A percentile compares a stretch with the other conserved stretches of the same genome.
These are phyloP conservation scores for Talaromyces pinophilus DNA, from an alignment of 2,329 filamentous ascomycete genomes.

Conservation along the genomic window DNA sequence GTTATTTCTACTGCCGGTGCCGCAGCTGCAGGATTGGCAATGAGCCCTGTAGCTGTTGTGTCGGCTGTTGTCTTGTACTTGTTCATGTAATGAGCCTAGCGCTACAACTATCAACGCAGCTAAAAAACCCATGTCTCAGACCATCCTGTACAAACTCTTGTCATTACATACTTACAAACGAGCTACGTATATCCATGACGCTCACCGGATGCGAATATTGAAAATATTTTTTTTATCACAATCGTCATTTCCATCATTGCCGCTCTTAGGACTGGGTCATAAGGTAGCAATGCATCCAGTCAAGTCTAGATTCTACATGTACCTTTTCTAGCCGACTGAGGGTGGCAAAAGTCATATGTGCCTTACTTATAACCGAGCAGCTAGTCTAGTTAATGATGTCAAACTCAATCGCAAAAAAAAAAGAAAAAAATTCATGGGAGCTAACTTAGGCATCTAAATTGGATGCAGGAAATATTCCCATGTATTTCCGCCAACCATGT, in stretches of 20 bases:
- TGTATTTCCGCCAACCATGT: neutral
- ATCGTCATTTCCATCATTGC: neutral
- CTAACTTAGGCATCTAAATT: neutral
- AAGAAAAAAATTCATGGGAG: neutral
- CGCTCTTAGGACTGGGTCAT: neutral
- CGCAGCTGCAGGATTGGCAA: neutral
- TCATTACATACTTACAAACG: neutral
- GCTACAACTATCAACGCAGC: neutral
- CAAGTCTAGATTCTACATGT: neutral
- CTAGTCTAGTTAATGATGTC: neutral
- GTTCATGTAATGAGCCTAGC: neutral
- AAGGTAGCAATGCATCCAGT: constrained; percentile 3
- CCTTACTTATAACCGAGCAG: neutral
- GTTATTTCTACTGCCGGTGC: neutral
- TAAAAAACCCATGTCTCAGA: neutral
- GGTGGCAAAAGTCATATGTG: neutral
- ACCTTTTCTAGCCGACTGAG: neutral
- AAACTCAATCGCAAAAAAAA: constrained; percentile 1
- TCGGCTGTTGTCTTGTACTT: constrained; percentile 5
- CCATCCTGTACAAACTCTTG: neutral
- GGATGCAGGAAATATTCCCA: neutral
- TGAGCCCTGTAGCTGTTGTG: neutral
- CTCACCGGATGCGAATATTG: neutral
- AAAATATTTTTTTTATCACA: neutral
- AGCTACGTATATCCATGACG: neutral